Evolutionary conservation across 106 monocot genomes (phyloP).

Genomic region (Allium cepa): DNA sequence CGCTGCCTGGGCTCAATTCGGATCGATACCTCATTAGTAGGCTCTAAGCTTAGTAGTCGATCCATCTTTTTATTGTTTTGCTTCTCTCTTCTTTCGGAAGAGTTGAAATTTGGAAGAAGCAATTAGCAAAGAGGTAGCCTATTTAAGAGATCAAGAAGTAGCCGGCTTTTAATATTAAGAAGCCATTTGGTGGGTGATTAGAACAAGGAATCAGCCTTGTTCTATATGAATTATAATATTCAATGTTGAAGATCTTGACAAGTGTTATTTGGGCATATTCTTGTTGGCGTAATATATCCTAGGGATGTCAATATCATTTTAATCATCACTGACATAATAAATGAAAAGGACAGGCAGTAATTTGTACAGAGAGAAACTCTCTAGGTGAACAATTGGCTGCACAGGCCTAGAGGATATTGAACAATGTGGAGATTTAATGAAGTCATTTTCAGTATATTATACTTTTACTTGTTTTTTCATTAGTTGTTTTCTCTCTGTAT

Average conservation of each 20-base stretch:
- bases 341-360: neutral
- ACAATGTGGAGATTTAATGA: constrained; percentile 1
- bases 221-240: constrained; percentile 2
- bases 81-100: neutral
- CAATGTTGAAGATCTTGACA: neutral
- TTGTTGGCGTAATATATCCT: neutral
- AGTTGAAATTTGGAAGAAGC: neutral
- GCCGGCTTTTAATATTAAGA: constrained; percentile 1
- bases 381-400: neutral
- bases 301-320: neutral
- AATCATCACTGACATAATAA: neutral
- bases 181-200: constrained; percentile 5
- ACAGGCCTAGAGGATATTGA: neutral
- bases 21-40: constrained; percentile 32
- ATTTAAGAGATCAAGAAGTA: neutral
- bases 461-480: neutral
- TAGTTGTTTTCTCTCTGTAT: constrained; percentile 6
- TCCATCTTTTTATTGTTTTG: constrained; percentile 22
- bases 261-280: neutral
- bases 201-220: constrained; percentile 9
- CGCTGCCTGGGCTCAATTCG: constrained; percentile 31
- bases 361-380: neutral
- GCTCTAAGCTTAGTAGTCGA: constrained; percentile 33
- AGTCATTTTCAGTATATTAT: neutral
- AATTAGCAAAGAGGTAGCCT: neutral